A percentile compares a stretch with the other conserved stretches of the same genome.
These are phyloP conservation scores for Mycena kentingensis DNA, from an alignment of 768 basidiomycete genomes.

Conservation along the genomic window DNA sequence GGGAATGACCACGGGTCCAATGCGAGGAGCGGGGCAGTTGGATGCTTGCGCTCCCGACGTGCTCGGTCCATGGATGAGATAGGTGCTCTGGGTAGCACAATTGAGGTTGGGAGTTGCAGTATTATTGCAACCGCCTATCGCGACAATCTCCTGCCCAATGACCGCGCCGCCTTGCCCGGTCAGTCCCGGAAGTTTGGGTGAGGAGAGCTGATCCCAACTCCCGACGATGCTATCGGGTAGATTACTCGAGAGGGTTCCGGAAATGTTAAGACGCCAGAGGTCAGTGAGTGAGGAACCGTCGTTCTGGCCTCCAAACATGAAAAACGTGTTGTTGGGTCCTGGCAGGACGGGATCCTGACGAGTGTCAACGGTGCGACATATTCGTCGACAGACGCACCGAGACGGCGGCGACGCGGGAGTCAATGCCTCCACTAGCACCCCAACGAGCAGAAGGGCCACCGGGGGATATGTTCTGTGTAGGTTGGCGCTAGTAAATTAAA, in stretches of 20 bases:
- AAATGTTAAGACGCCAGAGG: constrained; percentile 69
- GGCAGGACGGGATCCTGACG: constrained; percentile 45
- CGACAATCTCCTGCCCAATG: constrained; percentile 51
- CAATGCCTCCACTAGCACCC: constrained; percentile 76
- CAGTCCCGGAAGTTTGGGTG: constrained; percentile 41
- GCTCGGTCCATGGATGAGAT: constrained; percentile 51
- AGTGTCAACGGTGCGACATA: background rate
- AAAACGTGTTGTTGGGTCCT: constrained; percentile 72
- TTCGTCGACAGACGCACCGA: constrained; percentile 1
- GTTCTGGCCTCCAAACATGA: constrained; percentile 70
- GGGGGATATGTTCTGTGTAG: constrained; percentile 37
- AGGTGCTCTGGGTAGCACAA: constrained; percentile 64
- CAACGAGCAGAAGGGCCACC: constrained; percentile 64
- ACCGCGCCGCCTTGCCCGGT: constrained; percentile 62
- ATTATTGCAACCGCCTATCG: constrained; percentile 63
- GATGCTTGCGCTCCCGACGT: constrained; percentile 40
- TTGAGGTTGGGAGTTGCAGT: constrained; percentile 39
- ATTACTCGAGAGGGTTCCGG: constrained; percentile 75
- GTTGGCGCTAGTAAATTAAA: background rate
- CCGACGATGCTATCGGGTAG: constrained; percentile 50
- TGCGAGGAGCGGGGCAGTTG: constrained; percentile 66
- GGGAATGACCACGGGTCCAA: constrained; percentile 58
- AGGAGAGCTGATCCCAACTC: constrained; percentile 58
- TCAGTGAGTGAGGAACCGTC: constrained; percentile 58
- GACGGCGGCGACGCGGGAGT: constrained; percentile 46